These are phyloP conservation scores for Chondrus crispus DNA, from an alignment of 23 red algal species.

Conservation along the genomic window DNA sequence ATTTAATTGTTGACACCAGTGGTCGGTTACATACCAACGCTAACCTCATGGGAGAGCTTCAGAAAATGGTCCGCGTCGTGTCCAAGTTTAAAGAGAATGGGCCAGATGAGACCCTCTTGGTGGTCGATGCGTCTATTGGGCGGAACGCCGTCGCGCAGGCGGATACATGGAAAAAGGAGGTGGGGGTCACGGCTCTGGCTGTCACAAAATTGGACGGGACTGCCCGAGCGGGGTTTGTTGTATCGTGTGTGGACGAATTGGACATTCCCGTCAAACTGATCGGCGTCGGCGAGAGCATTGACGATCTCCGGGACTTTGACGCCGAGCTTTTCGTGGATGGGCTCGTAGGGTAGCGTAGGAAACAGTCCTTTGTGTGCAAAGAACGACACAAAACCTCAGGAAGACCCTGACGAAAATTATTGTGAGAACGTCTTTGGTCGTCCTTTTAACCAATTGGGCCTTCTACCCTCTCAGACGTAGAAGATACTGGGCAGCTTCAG, in stretches of 20 bases:
- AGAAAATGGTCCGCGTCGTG: conserved; percentile 84
- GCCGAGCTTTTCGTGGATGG: conserved; percentile 76
- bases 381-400: too few species aligned
- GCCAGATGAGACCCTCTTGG: conserved; percentile 82
- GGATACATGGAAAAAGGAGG: conserved; percentile 68
- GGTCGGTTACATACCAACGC: conserved; percentile 92
- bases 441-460: neutral
- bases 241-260: conserved; percentile 82
- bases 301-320: conserved; percentile 99
- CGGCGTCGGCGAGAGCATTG: conserved; percentile 87
- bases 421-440: neutral
- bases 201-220: conserved; percentile 98
- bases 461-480: conserved; percentile 41
- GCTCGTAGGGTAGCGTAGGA: conserved; percentile 58
- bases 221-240: conserved; percentile 90
- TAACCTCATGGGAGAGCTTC: conserved; percentile 92
- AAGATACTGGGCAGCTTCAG: conserved; percentile 45
- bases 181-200: conserved; percentile 75
- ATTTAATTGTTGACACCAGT: conserved; percentile 87
- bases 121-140: conserved; percentile 91
- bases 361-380: neutral
- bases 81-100: conserved; percentile 55
- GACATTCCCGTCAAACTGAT: conserved; percentile 91
- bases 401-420: too few species aligned
- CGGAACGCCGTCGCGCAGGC: conserved; percentile 88